Evolutionary conservation across 2,329 filamentous ascomycete species (phyloP), one percentile per base, ranked within the genome.

Genomic region (Colletotrichum godetiae): DNA sequence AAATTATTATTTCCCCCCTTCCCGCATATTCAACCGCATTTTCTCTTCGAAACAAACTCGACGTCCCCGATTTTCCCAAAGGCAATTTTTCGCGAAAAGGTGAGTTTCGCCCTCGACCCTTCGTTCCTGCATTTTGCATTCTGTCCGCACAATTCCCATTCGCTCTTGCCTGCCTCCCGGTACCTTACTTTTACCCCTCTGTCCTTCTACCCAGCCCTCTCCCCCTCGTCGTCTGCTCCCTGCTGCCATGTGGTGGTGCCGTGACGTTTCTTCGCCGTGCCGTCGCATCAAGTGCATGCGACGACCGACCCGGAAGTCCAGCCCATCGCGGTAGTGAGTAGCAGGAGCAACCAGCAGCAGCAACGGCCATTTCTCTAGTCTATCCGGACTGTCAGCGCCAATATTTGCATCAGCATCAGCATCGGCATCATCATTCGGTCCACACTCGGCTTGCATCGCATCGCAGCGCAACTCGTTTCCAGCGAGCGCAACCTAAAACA

Each of bases 21-120:
- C 61, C 49, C 13, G 46, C 31, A 24, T 53, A 53, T 35, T 64
- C 31, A 73, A 73, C 24, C 61, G 49, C 71, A 71, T 71, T 56
- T 60, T 53, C 58, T 70, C 61, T 57, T 57, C 42, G 49, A n/a
- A 65, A 70, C 71, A 37, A 70, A 49, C 35, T 56, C 58, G n/a
- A 60, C 42, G 31, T 60, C 49, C 60, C 67, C 27, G 29, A 46
- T 55, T 69, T 61, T 57, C 56, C 24, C 29, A 62, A 74, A 59
- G 52, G 35, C n/a, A 42, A 62, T 67, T 73, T 74, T 67, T 67
- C 62, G 62, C 68, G 63, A 72, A 68, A 69, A 74, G 52, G 72
- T 74, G 68, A 74, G 72, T 63, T 62, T 68, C 58, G 31, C 33
- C 24, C 37, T 68, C 37, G n/a, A 62, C 42, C 62, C 33, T 63